phyloP scores from a whole-genome alignment of 805 yeast species.

The Nakazawaea molendinolei region DNA sequence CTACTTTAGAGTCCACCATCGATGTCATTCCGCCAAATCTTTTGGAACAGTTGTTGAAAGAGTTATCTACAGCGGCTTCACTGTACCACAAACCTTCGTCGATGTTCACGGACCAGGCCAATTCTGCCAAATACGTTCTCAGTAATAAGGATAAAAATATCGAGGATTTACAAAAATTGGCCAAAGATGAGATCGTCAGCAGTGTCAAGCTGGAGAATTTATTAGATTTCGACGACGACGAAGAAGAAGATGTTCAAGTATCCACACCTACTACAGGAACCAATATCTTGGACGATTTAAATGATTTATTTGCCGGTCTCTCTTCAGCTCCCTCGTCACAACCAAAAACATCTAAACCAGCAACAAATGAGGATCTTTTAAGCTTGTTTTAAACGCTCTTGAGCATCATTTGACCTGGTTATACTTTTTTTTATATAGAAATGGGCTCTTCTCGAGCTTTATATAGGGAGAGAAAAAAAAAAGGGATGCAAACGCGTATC shows the following conservation, averaged over 20 bases:
- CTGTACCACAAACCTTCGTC: constrained; percentile 82
- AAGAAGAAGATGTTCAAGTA: constrained; percentile 17
- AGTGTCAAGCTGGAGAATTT: constrained; percentile 69
- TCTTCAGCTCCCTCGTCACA: constrained; percentile 21
- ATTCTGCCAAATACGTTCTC: constrained; percentile 14
- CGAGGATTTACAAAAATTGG: constrained; percentile 72
- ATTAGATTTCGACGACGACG: constrained; percentile 77
- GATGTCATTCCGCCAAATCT: constrained; percentile 64
- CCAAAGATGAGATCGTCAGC: constrained; percentile 63
- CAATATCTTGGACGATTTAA: constrained; percentile 63
- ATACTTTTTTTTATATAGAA: too few species aligned
- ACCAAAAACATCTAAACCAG: constrained; percentile 12
- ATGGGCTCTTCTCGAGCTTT: too few species aligned
- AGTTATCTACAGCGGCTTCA: constrained; percentile 79
- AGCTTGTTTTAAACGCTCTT: constrained; percentile 19
- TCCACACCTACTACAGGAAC: constrained; percentile 12
- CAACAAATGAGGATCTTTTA: constrained; percentile 16
- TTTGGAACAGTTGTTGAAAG: constrained; percentile 62
- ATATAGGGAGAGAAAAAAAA: neutral
- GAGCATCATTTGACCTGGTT: too few species aligned
- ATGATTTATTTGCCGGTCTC: constrained; percentile 51
- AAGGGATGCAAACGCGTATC: neutral
- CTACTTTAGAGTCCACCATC: constrained; percentile 67
- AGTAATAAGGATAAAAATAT: constrained; percentile 42
- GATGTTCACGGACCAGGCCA: constrained; percentile 36